Base-by-base conservation (phyloP, 1,284 basidiomycete genomes). In the Heliocybe sulcata region DNA sequence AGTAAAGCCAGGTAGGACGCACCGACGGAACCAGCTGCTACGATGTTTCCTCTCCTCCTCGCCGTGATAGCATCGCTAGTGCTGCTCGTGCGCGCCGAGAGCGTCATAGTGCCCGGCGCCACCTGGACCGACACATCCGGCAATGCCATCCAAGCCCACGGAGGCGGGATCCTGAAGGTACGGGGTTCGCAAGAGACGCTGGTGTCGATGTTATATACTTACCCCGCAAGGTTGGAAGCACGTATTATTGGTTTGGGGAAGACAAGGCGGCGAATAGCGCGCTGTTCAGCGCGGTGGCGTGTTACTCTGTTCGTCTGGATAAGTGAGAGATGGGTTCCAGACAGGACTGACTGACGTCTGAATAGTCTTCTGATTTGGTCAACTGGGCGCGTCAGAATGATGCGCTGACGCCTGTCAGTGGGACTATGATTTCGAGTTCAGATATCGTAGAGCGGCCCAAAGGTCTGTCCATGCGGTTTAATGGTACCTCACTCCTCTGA, bases 221-320 rank as follows among this genome's bases (percentile, higher is more conserved):
- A 31, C 42, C 27, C 45, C 20, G 35, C 52, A 45, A 81, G 80
- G 80, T 82, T 57, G 78, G 72, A 20, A 75, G 73, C 14, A 81
- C 77, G 1, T 83, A 72, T 64, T 84, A 84, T 63, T 84, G 82
- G 82, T 73, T 77, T 55, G 82, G 82, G n/a, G 81, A 84, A 65
- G 82, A 85, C 69, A 83, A 84, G 62, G 67, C 77, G 3, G 71
- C 73, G 60, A 82, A 84, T 60, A 81, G 78, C 55, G 76, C 69
- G 0, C 63, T 78, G 11, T 85, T 85, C 67, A 72, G 72, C 33
- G 81, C 81, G 0, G 81, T 83, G 19, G 77, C 79, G n/a, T 84
- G 81, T 64, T 83, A 82, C 60, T 71, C 72, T 27, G 80, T 80
- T 54, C 52, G 68, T 60, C 4, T 1, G 38, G 19, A 31, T 55